A percentile compares a stretch with the other conserved stretches of the same genome.
These are phyloP conservation scores for Aspergillus nanangensis DNA, from an alignment of 495 filamentous ascomycete species.

Conservation along the genomic window DNA sequence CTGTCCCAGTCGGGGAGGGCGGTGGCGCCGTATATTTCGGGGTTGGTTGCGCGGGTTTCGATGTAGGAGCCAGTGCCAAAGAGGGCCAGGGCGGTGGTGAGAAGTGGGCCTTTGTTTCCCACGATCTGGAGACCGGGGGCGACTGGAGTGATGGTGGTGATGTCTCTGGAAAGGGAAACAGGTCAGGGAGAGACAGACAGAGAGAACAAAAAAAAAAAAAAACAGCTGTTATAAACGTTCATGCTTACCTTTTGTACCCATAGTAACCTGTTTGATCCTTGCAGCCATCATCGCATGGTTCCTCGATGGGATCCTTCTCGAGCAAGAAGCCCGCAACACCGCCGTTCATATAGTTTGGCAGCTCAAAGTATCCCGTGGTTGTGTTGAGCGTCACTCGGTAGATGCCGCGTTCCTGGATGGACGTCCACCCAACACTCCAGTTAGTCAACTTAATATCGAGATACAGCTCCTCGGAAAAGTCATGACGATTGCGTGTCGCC, in stretches of 20 bases:
- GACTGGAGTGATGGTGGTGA: slow-evolving; percentile 2
- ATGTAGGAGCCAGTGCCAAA: slow-evolving; percentile 22
- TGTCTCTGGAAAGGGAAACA: neutral
- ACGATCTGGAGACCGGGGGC: neutral
- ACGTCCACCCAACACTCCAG: neutral
- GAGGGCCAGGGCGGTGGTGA: slow-evolving; percentile 18
- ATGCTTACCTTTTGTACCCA: neutral
- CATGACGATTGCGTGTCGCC: slow-evolving; percentile 21
- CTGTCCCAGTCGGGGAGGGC: neutral
- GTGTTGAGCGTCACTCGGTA: slow-evolving; percentile 13
- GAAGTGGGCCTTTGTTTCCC: slow-evolving; percentile 19
- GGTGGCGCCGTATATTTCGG: neutral
- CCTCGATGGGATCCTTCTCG: slow-evolving; percentile 5
- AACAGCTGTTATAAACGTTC: no score
- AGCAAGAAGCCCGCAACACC: slow-evolving; percentile 10
- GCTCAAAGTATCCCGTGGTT: slow-evolving; percentile 24
- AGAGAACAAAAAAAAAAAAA: neutral
- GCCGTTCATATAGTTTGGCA: slow-evolving; percentile 24
- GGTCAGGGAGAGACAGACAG: neutral
- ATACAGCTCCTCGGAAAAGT: slow-evolving; percentile 24
- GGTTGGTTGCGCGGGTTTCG: neutral
- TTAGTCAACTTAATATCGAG: slow-evolving; percentile 9
- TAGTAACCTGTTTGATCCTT: neutral
- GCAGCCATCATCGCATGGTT: slow-evolving; percentile 5
- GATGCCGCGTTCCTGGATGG: neutral